Evolutionary conservation across 306 rosid species (phyloP).

Genomic region (Corylus avellana): DNA sequence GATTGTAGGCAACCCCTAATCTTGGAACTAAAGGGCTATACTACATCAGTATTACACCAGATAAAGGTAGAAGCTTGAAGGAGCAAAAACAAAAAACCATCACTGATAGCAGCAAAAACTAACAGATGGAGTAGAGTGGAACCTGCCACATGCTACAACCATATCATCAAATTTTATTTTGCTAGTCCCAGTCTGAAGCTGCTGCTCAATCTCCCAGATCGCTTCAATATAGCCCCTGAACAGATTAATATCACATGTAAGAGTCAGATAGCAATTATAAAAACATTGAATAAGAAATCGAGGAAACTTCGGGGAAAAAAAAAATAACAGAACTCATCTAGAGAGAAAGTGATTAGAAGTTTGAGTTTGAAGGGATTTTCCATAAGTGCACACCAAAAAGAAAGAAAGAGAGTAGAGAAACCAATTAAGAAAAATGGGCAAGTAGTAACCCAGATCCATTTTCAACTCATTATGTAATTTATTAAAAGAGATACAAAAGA

Average conservation of each 20-base stretch:
- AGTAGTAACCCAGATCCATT: background rate
- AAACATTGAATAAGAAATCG: slow-evolving; percentile 7
- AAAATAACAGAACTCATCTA: background rate
- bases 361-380: background rate
- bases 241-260: slow-evolving; percentile 17
- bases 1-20: background rate
- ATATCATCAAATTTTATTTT: slow-evolving; percentile 75
- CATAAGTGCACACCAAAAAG: background rate
- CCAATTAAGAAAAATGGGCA: background rate
- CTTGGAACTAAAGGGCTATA: background rate
- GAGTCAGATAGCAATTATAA: slow-evolving; percentile 11
- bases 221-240: slow-evolving; percentile 94
- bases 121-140: slow-evolving; percentile 33
- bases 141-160: slow-evolving; percentile 98
- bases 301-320: background rate
- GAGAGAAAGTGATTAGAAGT: background rate
- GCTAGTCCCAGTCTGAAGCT: slow-evolving; percentile 52
- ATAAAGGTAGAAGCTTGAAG: slow-evolving; percentile 11
- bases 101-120: slow-evolving; percentile 24
- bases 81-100: background rate
- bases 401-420: background rate
- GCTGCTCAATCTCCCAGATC: slow-evolving; percentile 77
- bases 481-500: background rate
- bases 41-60: background rate
- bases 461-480: background rate